Conservation (phyloP, 805 yeast genomes). For the Blastobotrys muscicola region DNA sequence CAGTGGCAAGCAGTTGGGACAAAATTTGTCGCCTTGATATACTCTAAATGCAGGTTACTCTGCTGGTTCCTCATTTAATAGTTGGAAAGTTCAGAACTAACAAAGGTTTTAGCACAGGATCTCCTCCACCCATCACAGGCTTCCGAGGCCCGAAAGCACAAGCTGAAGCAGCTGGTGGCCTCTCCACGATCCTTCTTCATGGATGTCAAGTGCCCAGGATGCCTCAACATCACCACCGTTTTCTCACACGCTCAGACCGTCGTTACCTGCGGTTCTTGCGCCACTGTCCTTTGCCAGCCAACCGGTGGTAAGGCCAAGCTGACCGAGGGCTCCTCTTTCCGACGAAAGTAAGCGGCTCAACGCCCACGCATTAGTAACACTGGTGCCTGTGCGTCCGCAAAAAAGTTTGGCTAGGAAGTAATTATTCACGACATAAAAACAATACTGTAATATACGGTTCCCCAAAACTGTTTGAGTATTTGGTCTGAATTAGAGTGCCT, state of each 20-base stretch:
- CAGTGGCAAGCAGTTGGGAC: too few relatives aligned
- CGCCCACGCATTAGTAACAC: too few relatives aligned
- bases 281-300: conserved; percentile 97
- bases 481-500: too few relatives aligned
- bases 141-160: conserved; percentile 94
- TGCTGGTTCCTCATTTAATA: too few relatives aligned
- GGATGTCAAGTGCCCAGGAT: conserved; percentile 99
- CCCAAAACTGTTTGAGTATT: too few relatives aligned
- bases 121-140: conserved; percentile 97
- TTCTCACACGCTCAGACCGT: conserved; percentile 99
- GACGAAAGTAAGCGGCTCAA: conserved; percentile 69
- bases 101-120: conserved; percentile 96
- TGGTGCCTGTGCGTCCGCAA: too few relatives aligned
- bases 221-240: conserved; percentile 97
- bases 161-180: conserved; percentile 94
- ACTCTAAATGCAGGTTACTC: too few relatives aligned
- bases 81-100: not conserved
- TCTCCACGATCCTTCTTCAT: conserved; percentile 98
- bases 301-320: conserved; percentile 99
- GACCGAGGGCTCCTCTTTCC: conserved; percentile 99
- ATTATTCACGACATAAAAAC: too few relatives aligned
- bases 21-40: too few relatives aligned
- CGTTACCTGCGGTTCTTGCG: conserved; percentile 97
- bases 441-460: too few relatives aligned
- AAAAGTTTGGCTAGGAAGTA: too few relatives aligned